Percentiles rank a stretch among this genome's conserved stretches.
phyloP scores from a whole-genome alignment of 495 filamentous ascomycete species.

The Geopyxis carbonaria region DNA sequence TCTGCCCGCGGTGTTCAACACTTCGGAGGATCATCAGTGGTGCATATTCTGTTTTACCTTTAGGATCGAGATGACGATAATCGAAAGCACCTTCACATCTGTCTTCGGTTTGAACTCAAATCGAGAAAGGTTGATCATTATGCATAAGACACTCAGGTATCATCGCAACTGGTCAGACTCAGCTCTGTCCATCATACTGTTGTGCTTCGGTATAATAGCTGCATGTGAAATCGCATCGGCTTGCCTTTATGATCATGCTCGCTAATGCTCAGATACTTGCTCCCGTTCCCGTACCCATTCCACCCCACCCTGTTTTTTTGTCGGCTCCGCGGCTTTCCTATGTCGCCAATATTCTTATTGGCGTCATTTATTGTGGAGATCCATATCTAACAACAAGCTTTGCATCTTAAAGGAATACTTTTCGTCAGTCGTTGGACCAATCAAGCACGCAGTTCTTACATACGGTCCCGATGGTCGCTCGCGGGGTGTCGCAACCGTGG shows the following conservation, averaged over 20 bases:
- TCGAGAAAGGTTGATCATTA: slow-evolving; percentile 24
- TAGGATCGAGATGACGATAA: slow-evolving; percentile 25
- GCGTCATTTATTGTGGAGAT: slow-evolving; percentile 15
- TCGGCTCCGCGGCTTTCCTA: slow-evolving; percentile 1
- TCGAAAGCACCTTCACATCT: slow-evolving; percentile 21
- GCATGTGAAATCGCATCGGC: too few relatives aligned
- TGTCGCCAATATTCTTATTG: slow-evolving; percentile 12
- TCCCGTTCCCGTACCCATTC: slow-evolving; percentile 12
- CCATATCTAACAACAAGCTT: slow-evolving; percentile 25
- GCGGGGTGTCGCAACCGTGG: slow-evolving; percentile 69
- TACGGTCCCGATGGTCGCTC: slow-evolving; percentile 85
- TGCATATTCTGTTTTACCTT: slow-evolving; percentile 23
- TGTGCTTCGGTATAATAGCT: too few relatives aligned
- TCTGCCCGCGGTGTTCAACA: not conserved
- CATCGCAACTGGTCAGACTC: too few relatives aligned
- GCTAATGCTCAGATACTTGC: slow-evolving; percentile 8
- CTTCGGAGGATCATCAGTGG: not conserved
- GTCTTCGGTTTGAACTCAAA: slow-evolving; percentile 25
- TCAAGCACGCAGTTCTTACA: slow-evolving; percentile 72
- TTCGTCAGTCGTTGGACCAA: slow-evolving; percentile 64
- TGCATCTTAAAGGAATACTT: slow-evolving; percentile 75
- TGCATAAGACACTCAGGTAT: too few relatives aligned
- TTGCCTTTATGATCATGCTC: slow-evolving; percentile 1
- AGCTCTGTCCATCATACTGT: too few relatives aligned
- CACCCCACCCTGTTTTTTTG: not conserved